Evolutionary conservation across 805 yeast genomes (phyloP), one percentile per base, ranked within the genome.

Genomic region (Spathaspora boniae): DNA sequence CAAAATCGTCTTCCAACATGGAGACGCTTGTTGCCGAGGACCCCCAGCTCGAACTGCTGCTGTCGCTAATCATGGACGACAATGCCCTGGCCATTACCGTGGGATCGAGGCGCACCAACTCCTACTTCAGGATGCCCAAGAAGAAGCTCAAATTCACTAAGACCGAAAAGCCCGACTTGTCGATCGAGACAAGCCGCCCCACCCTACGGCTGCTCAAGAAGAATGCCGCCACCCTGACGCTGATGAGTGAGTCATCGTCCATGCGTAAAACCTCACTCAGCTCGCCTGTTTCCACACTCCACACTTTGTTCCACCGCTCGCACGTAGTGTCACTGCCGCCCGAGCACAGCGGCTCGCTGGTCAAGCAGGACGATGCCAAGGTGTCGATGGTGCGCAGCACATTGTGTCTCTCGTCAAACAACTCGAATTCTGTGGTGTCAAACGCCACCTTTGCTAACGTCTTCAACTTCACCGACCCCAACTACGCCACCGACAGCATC

Each of bases 381-480:
- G 4, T 27, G 4, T 11, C 8, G 4, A 24, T 6, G 26, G n/a
- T n/a, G 17, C 40, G 60, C 37, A 45, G 47, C 16, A 40, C 53
- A 3, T 40, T 61, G n/a, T 45, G 53, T 6, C 44, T 62, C 17
- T 60, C 67, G 2, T 61, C 67, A 5, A 59, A 55, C 37, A 61
- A 52, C 37, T 60, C 66, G 21, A 62, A 61, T 40, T 60, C 66
- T 6, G 42, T 37, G 15, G 50, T 62, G 16, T 38, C 62, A 0
- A 67, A 62, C 34, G 36, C 49, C 2, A 46, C 48, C 24, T 51
- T 56, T 34, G 68, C 65, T 5, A 42, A 48, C 41, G 44, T 57
- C 4, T 61, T 54, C 45, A 60, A 58, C 23, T 62, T 61, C 43
- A 59, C 67, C 0, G 57, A 60, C 30, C 59, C 64, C 0, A 57